phyloP scores from a whole-genome alignment of 306 rosid species.

The Castanea mollissima region DNA sequence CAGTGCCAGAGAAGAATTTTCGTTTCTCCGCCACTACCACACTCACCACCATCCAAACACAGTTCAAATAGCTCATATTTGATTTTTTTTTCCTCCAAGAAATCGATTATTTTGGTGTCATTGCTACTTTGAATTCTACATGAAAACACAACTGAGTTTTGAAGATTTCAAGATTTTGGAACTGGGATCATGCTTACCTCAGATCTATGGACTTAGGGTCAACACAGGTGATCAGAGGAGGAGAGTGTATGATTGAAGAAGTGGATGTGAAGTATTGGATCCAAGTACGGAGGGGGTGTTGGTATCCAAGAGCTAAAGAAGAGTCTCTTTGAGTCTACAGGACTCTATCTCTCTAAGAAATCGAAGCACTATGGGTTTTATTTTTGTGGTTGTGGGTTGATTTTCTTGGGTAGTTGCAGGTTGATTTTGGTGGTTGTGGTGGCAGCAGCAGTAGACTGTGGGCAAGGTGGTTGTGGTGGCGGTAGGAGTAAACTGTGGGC shows the following conservation, averaged over 20 bases:
- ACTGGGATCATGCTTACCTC: conserved; percentile 19
- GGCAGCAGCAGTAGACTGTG: too few species aligned
- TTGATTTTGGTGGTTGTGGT: too few species aligned
- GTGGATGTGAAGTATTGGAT: background rate
- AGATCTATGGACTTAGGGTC: background rate
- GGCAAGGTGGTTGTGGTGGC: too few species aligned
- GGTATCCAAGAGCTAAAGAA: background rate
- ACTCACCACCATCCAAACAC: too few species aligned
- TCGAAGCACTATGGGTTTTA: too few species aligned
- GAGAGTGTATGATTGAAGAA: conserved; percentile 18
- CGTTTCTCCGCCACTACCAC: too few species aligned
- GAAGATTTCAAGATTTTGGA: conserved; percentile 6
- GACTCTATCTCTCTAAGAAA: background rate
- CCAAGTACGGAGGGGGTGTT: background rate
- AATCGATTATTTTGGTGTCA: conserved; percentile 46
- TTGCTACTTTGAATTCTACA: background rate
- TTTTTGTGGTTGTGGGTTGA: too few species aligned
- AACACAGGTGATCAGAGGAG: background rate
- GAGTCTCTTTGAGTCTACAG: background rate
- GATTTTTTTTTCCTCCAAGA: too few species aligned
- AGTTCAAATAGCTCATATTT: too few species aligned
- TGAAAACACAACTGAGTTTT: background rate
- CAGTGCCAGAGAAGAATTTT: too few species aligned
- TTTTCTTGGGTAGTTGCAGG: too few species aligned
- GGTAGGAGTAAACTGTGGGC: too few species aligned